Conservation (phyloP, 768 basidiomycete species). For the Boletus rubroflammeus region DNA sequence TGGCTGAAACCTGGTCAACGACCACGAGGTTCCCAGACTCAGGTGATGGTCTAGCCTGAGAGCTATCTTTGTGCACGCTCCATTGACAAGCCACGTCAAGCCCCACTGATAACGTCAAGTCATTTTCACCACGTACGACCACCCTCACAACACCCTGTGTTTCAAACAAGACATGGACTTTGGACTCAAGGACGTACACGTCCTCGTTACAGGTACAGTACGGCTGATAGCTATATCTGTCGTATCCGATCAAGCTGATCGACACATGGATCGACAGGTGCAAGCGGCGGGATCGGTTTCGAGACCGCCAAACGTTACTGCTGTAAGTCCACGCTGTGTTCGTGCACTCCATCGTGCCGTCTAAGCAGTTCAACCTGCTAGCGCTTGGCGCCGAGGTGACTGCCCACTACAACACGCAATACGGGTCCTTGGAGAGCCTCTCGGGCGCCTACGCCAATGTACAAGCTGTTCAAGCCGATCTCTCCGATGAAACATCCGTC, state of each 20-base stretch:
- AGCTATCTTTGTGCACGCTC: conserved; percentile 8
- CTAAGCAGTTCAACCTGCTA: conserved; percentile 22
- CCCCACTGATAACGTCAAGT: not conserved
- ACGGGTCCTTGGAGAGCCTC: conserved; percentile 40
- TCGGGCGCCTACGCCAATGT: conserved; percentile 32
- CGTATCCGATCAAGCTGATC: not conserved
- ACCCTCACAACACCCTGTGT: not conserved
- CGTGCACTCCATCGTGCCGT: not conserved
- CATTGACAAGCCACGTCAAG: not conserved
- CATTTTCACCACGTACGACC: not conserved
- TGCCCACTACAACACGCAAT: conserved; percentile 64
- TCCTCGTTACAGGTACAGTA: conserved; percentile 58
- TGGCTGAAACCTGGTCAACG: conserved; percentile 7
- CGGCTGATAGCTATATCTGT: not conserved
- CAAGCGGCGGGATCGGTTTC: conserved; percentile 73
- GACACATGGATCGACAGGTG: conserved; percentile 40
- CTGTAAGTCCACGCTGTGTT: conserved; percentile 33
- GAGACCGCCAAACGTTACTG: conserved; percentile 56
- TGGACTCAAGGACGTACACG: conserved; percentile 56
- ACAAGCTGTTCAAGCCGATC: conserved; percentile 50
- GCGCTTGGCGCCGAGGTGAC: conserved; percentile 71
- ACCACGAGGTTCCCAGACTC: not conserved
- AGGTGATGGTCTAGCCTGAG: conserved; percentile 7
- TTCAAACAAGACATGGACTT: conserved; percentile 44
- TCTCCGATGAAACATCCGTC: conserved; percentile 56